Evolutionary conservation across 371 early-diverging fungal genomes (phyloP), one percentile per base, ranked within the genome.

Genomic region (Haplosporangium sp.): DNA sequence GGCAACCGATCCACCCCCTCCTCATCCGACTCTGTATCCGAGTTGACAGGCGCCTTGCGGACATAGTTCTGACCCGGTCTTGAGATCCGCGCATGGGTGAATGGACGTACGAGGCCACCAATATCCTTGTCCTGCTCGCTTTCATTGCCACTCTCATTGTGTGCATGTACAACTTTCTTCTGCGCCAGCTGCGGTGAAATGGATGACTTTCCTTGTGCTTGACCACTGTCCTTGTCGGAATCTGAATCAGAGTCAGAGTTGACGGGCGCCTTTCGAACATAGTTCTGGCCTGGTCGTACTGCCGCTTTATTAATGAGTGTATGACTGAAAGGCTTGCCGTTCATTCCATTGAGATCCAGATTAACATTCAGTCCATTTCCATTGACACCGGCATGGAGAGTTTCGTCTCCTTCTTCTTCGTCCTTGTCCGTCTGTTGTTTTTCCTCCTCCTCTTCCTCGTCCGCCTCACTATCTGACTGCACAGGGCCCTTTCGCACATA

Each of bases 41-140:
- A 77, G 45, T 64, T 62, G 42, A 68, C 72, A 5, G 79, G 79
- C 7, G 72, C 58, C 61, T 64, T 77, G 55, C 72, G 79, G 47
- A 68, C 65, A 51, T 77, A 77, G 58, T 67, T 71, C 53, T 71
- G 72, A 23, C 79, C 79, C 3, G 77, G 71, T 14, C 60, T 61
- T 47, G 71, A 50, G 46, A 67, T 61, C 18, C 64, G 64, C 3
- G 57, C 45, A 21, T 59, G 55, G 1, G 70, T 47, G 37, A 70
- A 55, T 10, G 76, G 45, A 0, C 45, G 50, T 11, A 40, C 48
- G 14, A 73, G 48, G 14, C 29, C 56, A 55, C 21, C 61, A 10
- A 60, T 4, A 13, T 54, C 59, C 20, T 62, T 54, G 14, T 54
- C 55, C 13, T 10, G 12, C 5, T 67, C 56, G 37, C 48, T 52